Percentiles rank a stretch among this genome's conserved stretches.
phyloP scores from a whole-genome alignment of 768 basidiomycete genomes.

The Lactarius trivialis region DNA sequence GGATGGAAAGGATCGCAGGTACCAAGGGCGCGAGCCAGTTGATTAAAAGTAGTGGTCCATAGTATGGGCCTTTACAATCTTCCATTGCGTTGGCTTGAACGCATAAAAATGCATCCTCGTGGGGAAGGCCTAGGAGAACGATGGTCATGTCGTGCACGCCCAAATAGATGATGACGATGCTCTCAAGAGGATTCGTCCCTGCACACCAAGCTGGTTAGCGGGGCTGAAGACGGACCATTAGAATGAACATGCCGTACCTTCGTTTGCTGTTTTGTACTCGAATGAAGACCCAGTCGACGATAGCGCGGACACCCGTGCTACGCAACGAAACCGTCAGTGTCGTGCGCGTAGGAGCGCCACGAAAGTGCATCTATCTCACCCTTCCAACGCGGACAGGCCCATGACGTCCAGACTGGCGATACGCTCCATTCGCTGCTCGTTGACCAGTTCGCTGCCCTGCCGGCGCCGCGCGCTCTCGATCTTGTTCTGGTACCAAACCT shows the following conservation, averaged over 20 bases:
- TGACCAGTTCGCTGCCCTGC: slow-evolving; percentile 33
- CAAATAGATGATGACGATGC: neutral
- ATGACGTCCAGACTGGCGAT: slow-evolving; percentile 57
- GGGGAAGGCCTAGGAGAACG: neutral
- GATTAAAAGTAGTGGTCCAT: slow-evolving; percentile 17
- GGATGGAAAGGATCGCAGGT: slow-evolving; percentile 78
- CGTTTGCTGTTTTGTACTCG: slow-evolving; percentile 82
- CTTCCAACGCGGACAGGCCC: slow-evolving; percentile 86
- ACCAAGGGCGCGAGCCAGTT: slow-evolving; percentile 32
- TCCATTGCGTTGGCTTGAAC: slow-evolving; percentile 4
- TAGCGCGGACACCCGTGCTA: slow-evolving; percentile 84
- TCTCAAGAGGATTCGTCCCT: slow-evolving; percentile 17
- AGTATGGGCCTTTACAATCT: neutral
- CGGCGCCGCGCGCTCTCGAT: slow-evolving; percentile 58
- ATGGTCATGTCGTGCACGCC: neutral
- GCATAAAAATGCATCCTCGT: neutral
- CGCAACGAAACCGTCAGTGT: neutral
- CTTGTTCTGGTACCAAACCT: slow-evolving; percentile 77
- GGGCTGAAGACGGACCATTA: neutral
- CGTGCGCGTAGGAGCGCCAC: neutral
- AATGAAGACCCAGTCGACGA: slow-evolving; percentile 92
- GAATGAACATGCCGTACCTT: slow-evolving; percentile 35
- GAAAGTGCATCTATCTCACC: slow-evolving; percentile 43
- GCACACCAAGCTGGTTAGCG: neutral
- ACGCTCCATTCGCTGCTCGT: slow-evolving; percentile 30